Evolutionary conservation across 768 basidiomycete genomes (phyloP).

Genomic region (Mycena vulgaris): DNA sequence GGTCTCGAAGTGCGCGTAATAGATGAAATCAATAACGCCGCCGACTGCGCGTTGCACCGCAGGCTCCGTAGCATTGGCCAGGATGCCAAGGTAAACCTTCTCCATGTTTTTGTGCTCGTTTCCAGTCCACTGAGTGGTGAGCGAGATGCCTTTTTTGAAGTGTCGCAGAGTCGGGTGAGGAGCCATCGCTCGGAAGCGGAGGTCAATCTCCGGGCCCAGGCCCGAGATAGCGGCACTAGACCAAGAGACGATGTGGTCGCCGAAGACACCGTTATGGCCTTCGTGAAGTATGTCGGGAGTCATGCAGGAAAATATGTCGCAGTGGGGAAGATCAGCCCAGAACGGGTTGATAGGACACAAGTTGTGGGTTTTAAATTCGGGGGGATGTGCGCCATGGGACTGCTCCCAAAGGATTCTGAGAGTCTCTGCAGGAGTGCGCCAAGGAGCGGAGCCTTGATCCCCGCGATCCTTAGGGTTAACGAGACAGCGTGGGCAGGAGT

Average conservation of each 20-base stretch:
- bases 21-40: conserved; percentile 48
- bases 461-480: conserved; percentile 6
- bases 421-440: background rate
- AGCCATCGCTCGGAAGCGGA: conserved; percentile 49
- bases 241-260: conserved; percentile 52
- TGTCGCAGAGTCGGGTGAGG: conserved; percentile 45
- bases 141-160: conserved; percentile 53
- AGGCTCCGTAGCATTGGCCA: conserved; percentile 39
- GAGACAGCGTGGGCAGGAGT: conserved; percentile 25
- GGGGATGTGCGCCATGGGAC: conserved; percentile 4
- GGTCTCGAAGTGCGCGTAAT: conserved; percentile 40
- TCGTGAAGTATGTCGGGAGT: conserved; percentile 55
- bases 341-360: conserved; percentile 49
- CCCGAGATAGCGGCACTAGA: conserved; percentile 46
- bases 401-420: conserved; percentile 34
- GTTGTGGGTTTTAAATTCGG: conserved; percentile 36
- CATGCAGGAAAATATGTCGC: conserved; percentile 6
- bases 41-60: conserved; percentile 31
- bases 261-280: conserved; percentile 64
- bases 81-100: conserved; percentile 45
- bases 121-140: conserved; percentile 53
- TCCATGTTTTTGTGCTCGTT: conserved; percentile 52
- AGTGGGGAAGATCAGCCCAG: conserved; percentile 53
- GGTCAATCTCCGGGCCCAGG: conserved; percentile 50
- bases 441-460: background rate